A percentile compares a stretch with the other conserved stretches of the same genome.
Evolutionary conservation across 768 basidiomycete genomes (phyloP).

Genomic region (Pulveroboletus sp.): DNA sequence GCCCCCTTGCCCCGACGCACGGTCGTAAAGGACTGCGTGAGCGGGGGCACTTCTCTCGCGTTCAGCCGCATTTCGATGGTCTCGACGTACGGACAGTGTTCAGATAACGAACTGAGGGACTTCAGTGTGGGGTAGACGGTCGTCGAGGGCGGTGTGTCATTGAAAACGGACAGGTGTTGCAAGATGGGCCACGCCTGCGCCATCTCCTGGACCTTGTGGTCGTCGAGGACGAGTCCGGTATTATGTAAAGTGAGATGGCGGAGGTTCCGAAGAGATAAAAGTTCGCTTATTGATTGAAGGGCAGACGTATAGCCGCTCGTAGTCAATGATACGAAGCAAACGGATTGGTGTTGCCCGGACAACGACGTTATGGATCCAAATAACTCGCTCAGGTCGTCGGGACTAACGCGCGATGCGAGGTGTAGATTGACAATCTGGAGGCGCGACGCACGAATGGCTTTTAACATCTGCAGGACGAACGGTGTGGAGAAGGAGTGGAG

Average conservation of each 20-base stretch:
- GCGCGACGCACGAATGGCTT: constrained; percentile 4
- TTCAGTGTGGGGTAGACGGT: constrained; percentile 8
- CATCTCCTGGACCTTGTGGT: constrained; percentile 14
- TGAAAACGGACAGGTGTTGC: constrained; percentile 15
- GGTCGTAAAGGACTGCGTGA: background rate
- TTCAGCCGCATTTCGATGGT: constrained; percentile 16
- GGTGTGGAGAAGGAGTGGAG: constrained; percentile 13
- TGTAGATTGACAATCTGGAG: constrained; percentile 16
- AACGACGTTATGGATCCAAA: constrained; percentile 6
- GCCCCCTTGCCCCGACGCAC: constrained; percentile 4
- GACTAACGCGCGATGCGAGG: constrained; percentile 9
- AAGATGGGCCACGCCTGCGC: constrained; percentile 17
- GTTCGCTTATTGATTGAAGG: constrained; percentile 9
- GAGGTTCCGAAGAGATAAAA: constrained; percentile 6
- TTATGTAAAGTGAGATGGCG: constrained; percentile 13
- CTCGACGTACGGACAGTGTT: constrained; percentile 18
- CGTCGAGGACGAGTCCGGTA: constrained; percentile 12
- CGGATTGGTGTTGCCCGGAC: constrained; percentile 6
- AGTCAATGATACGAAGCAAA: constrained; percentile 9
- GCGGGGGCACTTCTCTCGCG: constrained; percentile 14
- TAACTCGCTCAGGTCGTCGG: constrained; percentile 6
- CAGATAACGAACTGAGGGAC: constrained; percentile 8
- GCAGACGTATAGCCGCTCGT: constrained; percentile 9
- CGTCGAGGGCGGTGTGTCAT: constrained; percentile 9
- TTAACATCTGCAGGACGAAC: constrained; percentile 6